Evolutionary conservation across 73 alveolate species (phyloP).

Genomic region (Paramecium bursaria): DNA sequence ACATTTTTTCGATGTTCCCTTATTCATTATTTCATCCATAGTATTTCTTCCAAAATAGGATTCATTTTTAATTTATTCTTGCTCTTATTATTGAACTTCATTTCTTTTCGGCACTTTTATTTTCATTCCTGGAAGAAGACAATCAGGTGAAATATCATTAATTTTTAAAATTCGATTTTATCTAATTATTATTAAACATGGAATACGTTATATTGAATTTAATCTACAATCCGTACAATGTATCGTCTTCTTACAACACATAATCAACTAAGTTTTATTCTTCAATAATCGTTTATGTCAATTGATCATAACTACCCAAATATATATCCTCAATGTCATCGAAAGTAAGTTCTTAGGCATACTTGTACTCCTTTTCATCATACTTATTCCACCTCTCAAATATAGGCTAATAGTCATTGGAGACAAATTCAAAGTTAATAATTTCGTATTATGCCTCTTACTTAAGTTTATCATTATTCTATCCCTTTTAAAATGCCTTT

Average conservation of each 20-base stretch:
- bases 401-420: constrained; percentile 48
- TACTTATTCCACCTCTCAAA: constrained; percentile 46
- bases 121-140: constrained; percentile 60
- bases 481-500: not conserved
- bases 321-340: constrained; percentile 40
- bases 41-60: constrained; percentile 45
- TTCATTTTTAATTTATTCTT: not conserved
- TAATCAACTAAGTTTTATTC: constrained; percentile 56
- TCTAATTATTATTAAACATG: not conserved
- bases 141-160: constrained; percentile 46
- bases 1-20: constrained; percentile 53
- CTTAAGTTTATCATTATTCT: not conserved
- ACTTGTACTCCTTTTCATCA: constrained; percentile 14
- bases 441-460: constrained; percentile 5
- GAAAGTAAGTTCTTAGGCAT: not conserved
- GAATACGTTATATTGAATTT: constrained; percentile 35
- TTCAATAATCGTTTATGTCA: not conserved
- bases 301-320: constrained; percentile 27
- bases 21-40: constrained; percentile 54
- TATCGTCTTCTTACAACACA: constrained; percentile 46
- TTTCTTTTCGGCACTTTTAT: constrained; percentile 6
- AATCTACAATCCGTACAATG: constrained; percentile 37
- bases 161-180: constrained; percentile 43
- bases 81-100: not conserved
- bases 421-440: constrained; percentile 45